Evolutionary conservation across 1,284 basidiomycete genomes (phyloP), one percentile per base, ranked within the genome.

Genomic region (Puccinia triticina): DNA sequence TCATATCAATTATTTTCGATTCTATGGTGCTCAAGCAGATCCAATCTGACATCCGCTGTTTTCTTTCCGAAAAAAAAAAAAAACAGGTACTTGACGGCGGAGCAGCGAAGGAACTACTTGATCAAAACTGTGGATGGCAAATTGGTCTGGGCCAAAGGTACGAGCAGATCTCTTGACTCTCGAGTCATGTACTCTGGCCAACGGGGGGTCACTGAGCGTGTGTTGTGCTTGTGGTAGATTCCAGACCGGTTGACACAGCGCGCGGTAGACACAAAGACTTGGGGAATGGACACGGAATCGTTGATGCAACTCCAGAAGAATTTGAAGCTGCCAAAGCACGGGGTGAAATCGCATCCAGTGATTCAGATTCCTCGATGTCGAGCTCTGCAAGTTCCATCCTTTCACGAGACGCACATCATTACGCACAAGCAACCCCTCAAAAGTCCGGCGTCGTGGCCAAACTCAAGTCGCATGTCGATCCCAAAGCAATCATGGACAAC

Each of bases 21-120:
- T 53, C 37, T 10, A 34, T 32, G 34, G 43, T n/a, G n/a, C n/a
- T 18, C n/a, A 50, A 72, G 4, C 14, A 1, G 2, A 16, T 12
- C 53, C 0, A 29, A 37, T 64, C 53, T 66, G 23, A 43, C 55
- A 11, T 29, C 26, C 34, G 26, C 18, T 48, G 34, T 11, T 69
- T 16, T 69, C 64, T 23, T 69, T 3, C 37, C 12, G 5, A 43
- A 69, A 12, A 40, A 67, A 67, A 37, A 37, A 18, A 67, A 61
- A 67, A 69, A 2, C 75, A 91, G 90, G n/a, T 93, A 92, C 86
- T 88, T 92, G 1, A 91, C 90, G 4, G 89, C 90, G 2, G 91
- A 92, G 84, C 91, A 93, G 87, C 88, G 92, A 11, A 87, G 91
- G 32, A 93, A 93, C 85, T 93, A 93, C 85, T 89, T 93, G 3